Base-by-base conservation (phyloP, 2,329 filamentous ascomycete species). In the Xylaria sp. region DNA sequence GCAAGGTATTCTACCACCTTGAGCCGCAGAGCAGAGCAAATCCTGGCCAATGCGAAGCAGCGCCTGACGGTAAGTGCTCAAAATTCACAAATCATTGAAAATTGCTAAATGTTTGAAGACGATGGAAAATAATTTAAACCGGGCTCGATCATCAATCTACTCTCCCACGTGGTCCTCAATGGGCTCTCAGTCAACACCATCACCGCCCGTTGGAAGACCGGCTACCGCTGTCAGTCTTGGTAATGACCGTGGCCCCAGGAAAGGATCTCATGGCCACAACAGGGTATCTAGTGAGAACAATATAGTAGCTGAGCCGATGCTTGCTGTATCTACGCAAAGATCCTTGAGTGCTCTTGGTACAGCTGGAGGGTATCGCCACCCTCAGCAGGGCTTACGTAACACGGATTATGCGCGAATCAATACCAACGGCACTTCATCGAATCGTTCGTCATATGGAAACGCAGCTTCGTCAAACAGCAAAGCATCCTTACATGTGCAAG, bases 11-110 rank as follows among this genome's bases (percentile, higher is more conserved):
- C 93, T 3, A 93, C 92, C 58, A 90, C 92, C 28, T 82, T 97
- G 72, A 95, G 93, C 79, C 90, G 91, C 73, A 89, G 94, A 75
- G 94, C 94, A 1, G 94, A 98, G 78, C 86, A 94, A 77, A 98
- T 98, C 77, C 85, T 98, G 65, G 93, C 94, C 65, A 97, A 97
- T 81, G 95, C 95, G 39, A 98, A 98, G 83, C 91, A 90, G 79
- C 88, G 94, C 74, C 85, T 98, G 70, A 96, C 93, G 78, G 94
- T 97, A 85, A 80, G 92, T 82, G 13, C 56, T 48, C 37, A 51
- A 34, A 34, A 20, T 13, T n/a, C 63, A 10, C 61, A 46, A 25
- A n/a, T 25, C 8, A n/a, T 51, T 51, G 46, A 44, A 4, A 8
- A n/a, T 28, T 59, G 58, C 76, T 80, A 71, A 81, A 69, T 54